Evolutionary conservation across 768 basidiomycete genomes (phyloP), one percentile per base, ranked within the genome.

Genomic region (Leccinum obscurum): DNA sequence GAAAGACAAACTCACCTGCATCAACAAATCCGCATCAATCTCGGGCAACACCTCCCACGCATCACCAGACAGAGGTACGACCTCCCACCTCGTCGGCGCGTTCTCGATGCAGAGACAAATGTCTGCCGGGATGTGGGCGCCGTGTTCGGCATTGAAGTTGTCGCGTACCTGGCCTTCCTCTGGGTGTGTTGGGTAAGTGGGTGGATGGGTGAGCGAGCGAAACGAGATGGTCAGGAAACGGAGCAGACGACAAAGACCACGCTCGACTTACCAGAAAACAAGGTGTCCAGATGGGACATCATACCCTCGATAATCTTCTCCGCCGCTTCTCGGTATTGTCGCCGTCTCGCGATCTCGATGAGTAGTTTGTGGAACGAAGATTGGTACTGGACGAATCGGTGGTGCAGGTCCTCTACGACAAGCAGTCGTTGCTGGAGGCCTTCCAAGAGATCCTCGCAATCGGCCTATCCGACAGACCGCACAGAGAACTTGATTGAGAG

Each of bases 71-170:
- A 76, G 79, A 0, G 90, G 86, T 1, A 82, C 69, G 13, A 92
- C 79, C 61, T 88, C 83, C 86, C 88, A 92, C 55, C 79, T 80
- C 39, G 89, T 91, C 10, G 92, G 92, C 10, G 82, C 72, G 69
- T 92, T 89, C 63, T 83, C 84, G 55, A 93, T 85, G 61, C 83
- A 90, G 15, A 92, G 75, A 69, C 92, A 93, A 41, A 94, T 80
- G 64, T 94, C 92, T 63, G 87, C 82, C 1, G 92, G 92, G 2
- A 94, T 80, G 70, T 88, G 83, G 13, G 80, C 79, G 0, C 90
- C 92, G 54, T 93, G 85, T 51, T 87, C 86, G 3, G 78, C 78
- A 62, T 91, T 90, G 72, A 94, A 94, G 35, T 80, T 81, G 52
- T 81, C 80, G 39, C 92, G 83, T 13, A 83, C 72, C 58, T 79